Percentiles rank a stretch among this genome's conserved stretches.
Conservation (phyloP, 73 alveolate species). For the Tetrahymena malaccensis region DNA sequence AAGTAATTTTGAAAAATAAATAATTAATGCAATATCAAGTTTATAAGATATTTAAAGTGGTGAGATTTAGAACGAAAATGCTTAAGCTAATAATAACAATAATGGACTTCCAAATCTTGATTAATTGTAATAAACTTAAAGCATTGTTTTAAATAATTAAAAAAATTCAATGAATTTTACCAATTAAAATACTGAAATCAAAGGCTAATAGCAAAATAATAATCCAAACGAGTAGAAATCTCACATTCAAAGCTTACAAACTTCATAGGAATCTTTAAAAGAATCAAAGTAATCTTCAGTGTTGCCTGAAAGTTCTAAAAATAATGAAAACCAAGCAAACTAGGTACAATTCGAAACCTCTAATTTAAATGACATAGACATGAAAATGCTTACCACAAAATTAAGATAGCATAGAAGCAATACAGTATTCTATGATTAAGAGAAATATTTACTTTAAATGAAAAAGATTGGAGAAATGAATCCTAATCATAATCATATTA, state of each 20-base stretch:
- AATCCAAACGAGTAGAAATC: no score
- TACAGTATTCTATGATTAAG: not conserved
- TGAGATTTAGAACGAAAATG: not conserved
- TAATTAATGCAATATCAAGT: not conserved
- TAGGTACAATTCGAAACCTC: not conserved
- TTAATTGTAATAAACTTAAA: no score
- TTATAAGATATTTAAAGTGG: not conserved
- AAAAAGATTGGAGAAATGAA: not conserved
- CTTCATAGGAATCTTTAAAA: not conserved
- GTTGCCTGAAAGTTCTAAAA: not conserved
- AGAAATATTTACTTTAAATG: not conserved
- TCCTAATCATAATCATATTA: not conserved
- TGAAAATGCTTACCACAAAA: not conserved
- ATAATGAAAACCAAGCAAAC: not conserved
- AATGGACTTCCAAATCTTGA: not conserved
- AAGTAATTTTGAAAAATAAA: not conserved
- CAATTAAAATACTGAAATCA: not conserved
- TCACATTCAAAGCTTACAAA: not conserved
- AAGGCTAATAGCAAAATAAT: not conserved
- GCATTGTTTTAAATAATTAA: no score
- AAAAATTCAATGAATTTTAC: not conserved
- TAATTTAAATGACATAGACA: not conserved
- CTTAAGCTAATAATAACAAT: not conserved
- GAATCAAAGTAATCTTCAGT: not conserved
- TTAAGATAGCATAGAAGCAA: not conserved